Evolutionary conservation across 2,329 filamentous ascomycete species (phyloP).

Genomic region (Penicillium sp.): DNA sequence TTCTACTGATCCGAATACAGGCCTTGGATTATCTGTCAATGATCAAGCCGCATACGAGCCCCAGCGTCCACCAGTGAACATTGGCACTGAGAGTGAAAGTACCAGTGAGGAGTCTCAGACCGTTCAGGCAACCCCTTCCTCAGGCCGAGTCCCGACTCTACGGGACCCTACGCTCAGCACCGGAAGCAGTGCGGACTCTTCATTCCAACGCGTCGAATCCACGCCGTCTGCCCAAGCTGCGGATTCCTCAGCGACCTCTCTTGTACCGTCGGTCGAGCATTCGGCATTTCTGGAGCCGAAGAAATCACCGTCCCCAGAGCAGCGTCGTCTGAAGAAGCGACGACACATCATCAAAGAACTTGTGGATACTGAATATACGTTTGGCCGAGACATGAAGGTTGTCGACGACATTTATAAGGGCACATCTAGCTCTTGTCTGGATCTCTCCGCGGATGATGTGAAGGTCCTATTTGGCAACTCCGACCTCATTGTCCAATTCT

Average conservation of each 20-base stretch:
- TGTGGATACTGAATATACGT: slow-evolving; percentile 85
- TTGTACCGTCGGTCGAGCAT: slow-evolving; percentile 32
- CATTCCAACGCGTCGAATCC: slow-evolving; percentile 27
- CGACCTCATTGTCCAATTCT: slow-evolving; percentile 83
- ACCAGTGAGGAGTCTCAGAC: not conserved
- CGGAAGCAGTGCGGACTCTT: slow-evolving; percentile 37
- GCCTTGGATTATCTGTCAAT: slow-evolving; percentile 44
- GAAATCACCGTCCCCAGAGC: slow-evolving; percentile 36
- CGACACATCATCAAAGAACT: slow-evolving; percentile 85
- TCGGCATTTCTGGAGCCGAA: slow-evolving; percentile 14
- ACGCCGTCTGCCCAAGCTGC: slow-evolving; percentile 30
- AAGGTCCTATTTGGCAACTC: slow-evolving; percentile 90
- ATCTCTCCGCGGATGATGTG: slow-evolving; percentile 75
- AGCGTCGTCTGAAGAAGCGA: slow-evolving; percentile 66
- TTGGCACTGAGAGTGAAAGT: not conserved
- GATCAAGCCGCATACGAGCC: not conserved
- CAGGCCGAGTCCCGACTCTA: slow-evolving; percentile 16
- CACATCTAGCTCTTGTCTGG: slow-evolving; percentile 74
- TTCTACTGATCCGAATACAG: slow-evolving; percentile 28
- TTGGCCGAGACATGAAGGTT: slow-evolving; percentile 93
- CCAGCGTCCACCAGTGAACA: not conserved
- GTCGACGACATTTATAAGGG: slow-evolving; percentile 97
- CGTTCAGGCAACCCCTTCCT: not conserved
- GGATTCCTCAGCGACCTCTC: slow-evolving; percentile 37
- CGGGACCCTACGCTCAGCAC: slow-evolving; percentile 22